Evolutionary conservation across 306 rosid genomes (phyloP), one percentile per base, ranked within the genome.

Genomic region (Senna siamea): DNA sequence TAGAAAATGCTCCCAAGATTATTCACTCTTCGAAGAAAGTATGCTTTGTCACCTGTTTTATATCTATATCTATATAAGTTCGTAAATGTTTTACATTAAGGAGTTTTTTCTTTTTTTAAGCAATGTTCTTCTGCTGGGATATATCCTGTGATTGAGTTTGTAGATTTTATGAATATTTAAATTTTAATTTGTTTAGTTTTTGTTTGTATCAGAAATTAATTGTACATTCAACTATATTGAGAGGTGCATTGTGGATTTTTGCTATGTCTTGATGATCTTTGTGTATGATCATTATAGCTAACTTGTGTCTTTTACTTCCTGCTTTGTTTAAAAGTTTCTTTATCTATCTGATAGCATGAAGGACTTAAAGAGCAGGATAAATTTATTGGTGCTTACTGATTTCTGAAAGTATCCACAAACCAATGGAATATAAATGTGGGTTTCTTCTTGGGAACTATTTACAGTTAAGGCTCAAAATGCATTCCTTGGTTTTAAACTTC

Each of bases 11-110:
- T 78, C 84, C 90, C 34, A 88, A 88, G 79, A 78, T 84, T 53
- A 88, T 89, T 77, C 92, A 89, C 72, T 81, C 88, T 78, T 78
- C 98, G 44, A 94, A 85, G 76, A 94, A 92, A 78, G 98, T 94
- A 83, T 40, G 89, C 8, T 6, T 76, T 81, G 67, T 78, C 22
- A 66, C 47, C 55, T 55, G 26, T 43, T 65, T 37, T 68, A 1
- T 69, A 1, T 43, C 6, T 61, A 6, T 56, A 12, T 70, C 2
- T 54, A 0, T 17, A 2, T 61, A 7, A 59, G 23, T 58, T 14
- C 48, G 19, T 7, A 2, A 7, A 38, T 48, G 7, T 28, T 37
- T 14, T 66, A 30, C 69, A 68, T 57, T 9, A 20, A 6, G n/a
- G 68, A 26, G 11, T 14, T 5, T 50, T 28, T 41, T 37, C 1